Evolutionary conservation across 306 rosid species (phyloP), one percentile per base, ranked within the genome.

Genomic region (Sindora glabra): DNA sequence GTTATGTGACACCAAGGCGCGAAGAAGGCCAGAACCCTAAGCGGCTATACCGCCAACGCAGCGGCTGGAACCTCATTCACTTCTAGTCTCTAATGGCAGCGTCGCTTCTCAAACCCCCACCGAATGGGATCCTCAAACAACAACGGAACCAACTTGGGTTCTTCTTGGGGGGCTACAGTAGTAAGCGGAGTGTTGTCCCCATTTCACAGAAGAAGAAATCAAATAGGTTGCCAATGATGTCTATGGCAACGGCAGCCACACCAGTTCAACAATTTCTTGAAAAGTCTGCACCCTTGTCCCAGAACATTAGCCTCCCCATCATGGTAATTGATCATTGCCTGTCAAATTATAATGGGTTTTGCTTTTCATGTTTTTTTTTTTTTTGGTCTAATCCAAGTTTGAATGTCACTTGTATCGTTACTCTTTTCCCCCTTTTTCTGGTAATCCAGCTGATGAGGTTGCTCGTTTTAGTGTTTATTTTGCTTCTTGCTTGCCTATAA

Each of bases 171-270:
- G 21, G 58, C 44, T 1, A 49, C 3, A 46, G n/a, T 18, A 0
- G 39, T n/a, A n/a, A n/a, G 11, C 22, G 44, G 13, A 70, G 22
- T 27, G 59, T 7, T 29, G 15, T 53, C 7, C 47, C 67, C 15
- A 2, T 59, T 63, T 40, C 76, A 1, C 75, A 40, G 24, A 56
- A 59, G n/a, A 69, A 58, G 13, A 64, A 56, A 10, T 64, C 65
- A 25, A 68, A 65, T 30, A 14, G 3, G 8, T 40, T 71, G 12
- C 52, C 74, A 0, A 9, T 40, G 11, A 55, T 72, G 47, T 64
- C n/a, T n/a, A n/a, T n/a, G n/a, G n/a, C 85, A 26, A 48, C 55
- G 78, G 41, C 77, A 29, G 72, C 70, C 17, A 50, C 84, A 10
- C 55, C 78, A 4, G 36, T 71, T 68, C 85, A 71, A 26, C 63